Base-by-base conservation (phyloP, 2,329 filamentous ascomycete species). In the Cordyceps javanica region DNA sequence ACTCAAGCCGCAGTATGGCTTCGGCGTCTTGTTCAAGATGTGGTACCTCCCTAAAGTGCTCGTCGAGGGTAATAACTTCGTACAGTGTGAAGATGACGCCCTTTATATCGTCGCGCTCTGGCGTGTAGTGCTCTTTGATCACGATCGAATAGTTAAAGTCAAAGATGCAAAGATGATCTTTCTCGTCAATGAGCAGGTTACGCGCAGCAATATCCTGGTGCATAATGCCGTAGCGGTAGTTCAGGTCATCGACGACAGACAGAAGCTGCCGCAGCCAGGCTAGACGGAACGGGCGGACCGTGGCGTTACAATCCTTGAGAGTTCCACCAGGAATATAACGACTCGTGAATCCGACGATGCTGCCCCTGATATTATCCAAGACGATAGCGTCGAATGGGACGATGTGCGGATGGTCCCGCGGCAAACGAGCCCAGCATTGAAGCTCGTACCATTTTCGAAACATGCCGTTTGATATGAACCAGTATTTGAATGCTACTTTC, bases 121-220 rank as follows among this genome's bases (percentile, higher is more conserved):
- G 55, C 0, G 19, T 2, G 21, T 66, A 67, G 3, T 26, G 26
- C 45, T 61, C 51, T 5, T 59, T 58, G 11, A 71, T 68, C 16
- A 62, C 63, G 44, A 60, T 63, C 0, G 65, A 55, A 39, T 51
- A 67, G 59, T 72, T 68, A 36, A 75, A 74, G 63, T 75, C 72
- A 52, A 75, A 72, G 8, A 75, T 46, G 55, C 68, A 59, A 14
- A 76, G 45, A 5, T 62, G 62, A 54, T 75, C 67, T 1, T 16
- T 3, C 0, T 66, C 62, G 49, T 75, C 60, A 41, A 77, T 55
- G 0, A 75, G 39, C 7, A 76, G 65, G 48, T 77, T 76, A 41
- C 69, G 66, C 10, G 69, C 63, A 10, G 69, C 68, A 38, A 77
- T 66, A 36, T 75, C 72, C 58, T 74, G 68, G 57, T 76, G 74